A percentile compares a stretch with the other conserved stretches of the same genome.
These are phyloP conservation scores for Paramecium bursaria DNA, from an alignment of 73 alveolate species.

Conservation along the genomic window DNA sequence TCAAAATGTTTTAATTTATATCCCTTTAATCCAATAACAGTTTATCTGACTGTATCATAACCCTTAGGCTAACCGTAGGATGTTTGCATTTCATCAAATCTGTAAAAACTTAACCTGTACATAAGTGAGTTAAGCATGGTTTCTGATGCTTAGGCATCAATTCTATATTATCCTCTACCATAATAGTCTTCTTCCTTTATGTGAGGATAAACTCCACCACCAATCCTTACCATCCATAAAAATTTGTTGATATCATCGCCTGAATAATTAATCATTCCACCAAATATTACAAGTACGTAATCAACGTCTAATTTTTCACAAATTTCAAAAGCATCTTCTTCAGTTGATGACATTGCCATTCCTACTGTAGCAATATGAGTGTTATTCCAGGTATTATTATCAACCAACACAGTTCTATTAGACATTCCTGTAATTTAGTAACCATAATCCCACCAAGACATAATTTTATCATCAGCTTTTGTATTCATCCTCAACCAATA, in stretches of 20 bases:
- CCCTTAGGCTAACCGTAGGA: constrained; percentile 83
- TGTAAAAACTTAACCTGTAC: constrained; percentile 86
- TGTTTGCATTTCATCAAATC: constrained; percentile 84
- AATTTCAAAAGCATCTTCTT: constrained; percentile 86
- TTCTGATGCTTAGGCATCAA: constrained; percentile 83
- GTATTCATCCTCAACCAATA: constrained; percentile 95
- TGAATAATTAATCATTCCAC: constrained; percentile 83
- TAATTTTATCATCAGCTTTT: constrained; percentile 84
- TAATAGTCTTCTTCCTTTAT: constrained; percentile 85
- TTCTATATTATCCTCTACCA: constrained; percentile 80
- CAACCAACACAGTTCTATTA: constrained; percentile 90
- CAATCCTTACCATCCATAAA: constrained; percentile 93
- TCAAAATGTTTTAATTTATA: constrained; percentile 83
- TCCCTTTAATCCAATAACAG: constrained; percentile 86
- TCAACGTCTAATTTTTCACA: constrained; percentile 87
- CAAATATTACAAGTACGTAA: constrained; percentile 86
- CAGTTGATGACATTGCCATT: constrained; percentile 88
- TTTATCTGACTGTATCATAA: constrained; percentile 85
- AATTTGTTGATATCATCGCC: constrained; percentile 94
- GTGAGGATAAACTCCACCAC: constrained; percentile 91
- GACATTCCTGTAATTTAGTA: constrained; percentile 91
- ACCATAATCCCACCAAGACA: constrained; percentile 98
- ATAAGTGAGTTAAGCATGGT: constrained; percentile 87
- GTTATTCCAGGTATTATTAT: constrained; percentile 93
- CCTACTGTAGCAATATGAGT: constrained; percentile 95